Conservation (phyloP, 2,329 filamentous ascomycete species). For the Cordyceps javanica region DNA sequence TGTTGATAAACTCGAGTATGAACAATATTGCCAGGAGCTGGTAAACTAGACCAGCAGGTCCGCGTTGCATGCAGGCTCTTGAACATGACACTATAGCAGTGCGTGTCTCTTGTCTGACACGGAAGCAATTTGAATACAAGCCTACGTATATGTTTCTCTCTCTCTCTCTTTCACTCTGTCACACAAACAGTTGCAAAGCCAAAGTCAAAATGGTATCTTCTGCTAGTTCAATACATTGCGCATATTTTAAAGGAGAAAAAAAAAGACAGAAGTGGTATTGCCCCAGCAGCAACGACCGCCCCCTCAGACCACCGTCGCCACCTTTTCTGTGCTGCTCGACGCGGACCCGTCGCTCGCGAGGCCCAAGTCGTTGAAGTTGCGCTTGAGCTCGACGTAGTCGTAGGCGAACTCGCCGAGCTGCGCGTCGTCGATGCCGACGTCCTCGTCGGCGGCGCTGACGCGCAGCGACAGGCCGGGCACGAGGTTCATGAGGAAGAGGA, state of each 20-base stretch:
- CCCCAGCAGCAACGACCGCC: too few species aligned
- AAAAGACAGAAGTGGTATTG: not conserved
- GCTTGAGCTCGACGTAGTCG: conserved; percentile 68
- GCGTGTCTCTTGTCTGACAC: too few species aligned
- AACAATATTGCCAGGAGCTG: too few species aligned
- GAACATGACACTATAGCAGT: too few species aligned
- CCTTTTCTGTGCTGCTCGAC: conserved; percentile 26
- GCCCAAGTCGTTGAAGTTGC: conserved; percentile 49
- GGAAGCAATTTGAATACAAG: too few species aligned
- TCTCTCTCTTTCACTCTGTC: too few species aligned
- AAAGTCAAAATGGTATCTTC: not conserved
- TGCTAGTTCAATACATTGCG: not conserved
- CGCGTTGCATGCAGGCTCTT: too few species aligned
- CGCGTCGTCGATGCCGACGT: conserved; percentile 64
- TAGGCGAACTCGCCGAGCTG: conserved; percentile 80
- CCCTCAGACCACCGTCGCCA: not conserved
- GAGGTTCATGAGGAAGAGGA: conserved; percentile 65
- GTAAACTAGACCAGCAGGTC: too few species aligned
- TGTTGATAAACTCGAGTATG: too few species aligned
- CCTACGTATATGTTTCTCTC: too few species aligned
- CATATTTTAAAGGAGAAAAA: not conserved
- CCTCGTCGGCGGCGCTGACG: conserved; percentile 60
- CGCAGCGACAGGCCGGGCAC: conserved; percentile 65
- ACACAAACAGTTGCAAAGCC: too few species aligned
- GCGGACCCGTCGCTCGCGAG: conserved; percentile 5